Evolutionary conservation across 139 green algal genomes (phyloP).

Genomic region (Monoraphidium neglectum): DNA sequence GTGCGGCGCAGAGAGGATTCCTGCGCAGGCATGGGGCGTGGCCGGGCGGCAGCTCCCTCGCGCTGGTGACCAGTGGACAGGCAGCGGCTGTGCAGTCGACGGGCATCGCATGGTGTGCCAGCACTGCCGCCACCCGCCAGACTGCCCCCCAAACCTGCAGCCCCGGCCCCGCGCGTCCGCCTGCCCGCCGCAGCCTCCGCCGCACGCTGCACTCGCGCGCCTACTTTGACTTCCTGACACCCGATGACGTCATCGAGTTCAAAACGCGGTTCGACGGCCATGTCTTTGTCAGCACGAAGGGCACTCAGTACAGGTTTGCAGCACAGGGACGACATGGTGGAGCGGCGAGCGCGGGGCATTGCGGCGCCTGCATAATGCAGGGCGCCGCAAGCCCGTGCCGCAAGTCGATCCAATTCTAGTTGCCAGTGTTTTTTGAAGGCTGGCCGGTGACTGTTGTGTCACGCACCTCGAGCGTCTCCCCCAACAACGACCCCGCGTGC

Average conservation of each 20-base stretch:
- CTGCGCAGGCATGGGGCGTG: too few relatives aligned
- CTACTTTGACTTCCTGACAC: constrained; percentile 67
- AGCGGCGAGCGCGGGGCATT: background rate
- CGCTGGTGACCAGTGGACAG: too few relatives aligned
- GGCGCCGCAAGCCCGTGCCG: background rate
- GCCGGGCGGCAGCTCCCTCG: too few relatives aligned
- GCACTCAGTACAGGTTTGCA: constrained; percentile 48
- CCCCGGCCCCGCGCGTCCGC: background rate
- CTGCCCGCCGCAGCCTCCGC: constrained; percentile 43
- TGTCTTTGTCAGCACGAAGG: constrained; percentile 64
- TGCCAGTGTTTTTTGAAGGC: too few relatives aligned
- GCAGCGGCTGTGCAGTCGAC: background rate
- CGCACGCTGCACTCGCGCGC: constrained; percentile 48
- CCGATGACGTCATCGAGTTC: constrained; percentile 61
- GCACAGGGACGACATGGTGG: background rate
- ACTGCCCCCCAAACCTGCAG: too few relatives aligned
- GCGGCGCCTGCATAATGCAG: too few relatives aligned
- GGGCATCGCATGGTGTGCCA: background rate
- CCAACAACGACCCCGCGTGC: background rate
- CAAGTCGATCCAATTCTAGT: background rate
- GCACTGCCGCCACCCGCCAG: too few relatives aligned
- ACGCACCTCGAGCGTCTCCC: background rate
- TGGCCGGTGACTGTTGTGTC: background rate
- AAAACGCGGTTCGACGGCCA: constrained; percentile 65
- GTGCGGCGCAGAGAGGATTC: too few relatives aligned